Percentiles rank a stretch among this genome's conserved stretches.
Conservation (phyloP, 2,329 filamentous ascomycete species). For the Trichophyton verrucosum region DNA sequence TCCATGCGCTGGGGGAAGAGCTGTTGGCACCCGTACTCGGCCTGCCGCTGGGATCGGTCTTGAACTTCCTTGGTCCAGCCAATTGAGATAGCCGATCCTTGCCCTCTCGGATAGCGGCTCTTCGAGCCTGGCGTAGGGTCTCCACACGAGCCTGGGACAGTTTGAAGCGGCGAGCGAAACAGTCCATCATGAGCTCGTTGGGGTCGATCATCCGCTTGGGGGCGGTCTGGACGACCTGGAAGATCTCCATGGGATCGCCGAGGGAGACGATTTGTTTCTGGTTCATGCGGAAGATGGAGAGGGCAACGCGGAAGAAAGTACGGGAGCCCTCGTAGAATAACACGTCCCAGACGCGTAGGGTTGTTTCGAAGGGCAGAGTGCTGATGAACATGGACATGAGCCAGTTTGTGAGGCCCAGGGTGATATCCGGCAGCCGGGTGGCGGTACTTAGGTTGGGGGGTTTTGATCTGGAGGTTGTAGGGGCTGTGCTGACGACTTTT, state of each 20-base stretch:
- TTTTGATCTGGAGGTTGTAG: conserved; percentile 25
- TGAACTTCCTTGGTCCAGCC: conserved; percentile 9
- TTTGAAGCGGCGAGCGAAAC: conserved; percentile 66
- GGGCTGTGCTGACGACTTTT: conserved; percentile 65
- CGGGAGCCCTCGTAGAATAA: conserved; percentile 94
- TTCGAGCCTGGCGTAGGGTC: conserved; percentile 56
- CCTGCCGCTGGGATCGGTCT: conserved; percentile 6
- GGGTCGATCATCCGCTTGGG: conserved; percentile 71
- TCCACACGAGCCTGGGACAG: conserved; percentile 75
- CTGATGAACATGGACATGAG: conserved; percentile 97
- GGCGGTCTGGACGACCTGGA: conserved; percentile 81
- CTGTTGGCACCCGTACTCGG: conserved; percentile 7
- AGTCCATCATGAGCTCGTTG: conserved; percentile 69
- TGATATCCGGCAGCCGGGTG: conserved; percentile 68
- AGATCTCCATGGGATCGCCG: conserved; percentile 84
- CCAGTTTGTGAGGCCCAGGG: conserved; percentile 87
- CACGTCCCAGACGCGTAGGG: conserved; percentile 84
- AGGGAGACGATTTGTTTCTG: conserved; percentile 69
- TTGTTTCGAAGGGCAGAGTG: conserved; percentile 80
- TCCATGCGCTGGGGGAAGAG: conserved; percentile 11
- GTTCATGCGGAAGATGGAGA: conserved; percentile 82
- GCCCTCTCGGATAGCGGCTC: conserved; percentile 36
- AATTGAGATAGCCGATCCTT: conserved; percentile 29
- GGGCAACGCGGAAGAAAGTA: conserved; percentile 80
- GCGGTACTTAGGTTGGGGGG: conserved; percentile 32